Evolutionary conservation across 257 asterid species (phyloP).

Genomic region (Solanum paucissectum): DNA sequence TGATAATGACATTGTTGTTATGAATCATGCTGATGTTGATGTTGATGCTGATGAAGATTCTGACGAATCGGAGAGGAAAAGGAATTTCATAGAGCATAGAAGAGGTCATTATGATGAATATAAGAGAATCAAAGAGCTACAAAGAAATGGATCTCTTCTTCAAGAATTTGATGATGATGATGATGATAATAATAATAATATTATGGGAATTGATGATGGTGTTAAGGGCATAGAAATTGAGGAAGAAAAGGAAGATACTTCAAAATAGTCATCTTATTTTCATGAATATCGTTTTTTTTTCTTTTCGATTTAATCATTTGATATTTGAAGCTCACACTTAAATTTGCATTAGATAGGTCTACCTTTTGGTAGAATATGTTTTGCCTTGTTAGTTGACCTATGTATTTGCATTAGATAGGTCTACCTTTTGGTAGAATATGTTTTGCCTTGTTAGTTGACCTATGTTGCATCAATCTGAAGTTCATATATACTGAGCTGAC

Average conservation of each 20-base stretch:
- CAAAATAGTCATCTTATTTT: background rate
- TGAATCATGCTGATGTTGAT: background rate
- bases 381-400: background rate
- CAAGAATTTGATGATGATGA: background rate
- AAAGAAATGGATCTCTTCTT: background rate
- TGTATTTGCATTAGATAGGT: background rate
- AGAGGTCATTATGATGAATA: conserved; percentile 4
- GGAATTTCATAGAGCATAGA: background rate
- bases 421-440: too few relatives aligned
- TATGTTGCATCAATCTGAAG: background rate
- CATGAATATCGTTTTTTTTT: background rate
- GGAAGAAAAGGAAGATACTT: background rate
- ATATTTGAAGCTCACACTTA: background rate
- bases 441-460: background rate
- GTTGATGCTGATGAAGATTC: background rate
- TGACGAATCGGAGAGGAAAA: background rate
- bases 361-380: too few relatives aligned
- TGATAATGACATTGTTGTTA: background rate
- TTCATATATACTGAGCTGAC: background rate
- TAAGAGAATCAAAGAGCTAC: background rate
- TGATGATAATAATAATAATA: background rate
- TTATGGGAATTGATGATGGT: background rate
- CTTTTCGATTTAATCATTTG: background rate
- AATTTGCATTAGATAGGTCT: background rate
- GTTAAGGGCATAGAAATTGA: background rate